Evolutionary conservation across 2,329 filamentous ascomycete genomes (phyloP).

Genomic region (Exophiala alcalophila): DNA sequence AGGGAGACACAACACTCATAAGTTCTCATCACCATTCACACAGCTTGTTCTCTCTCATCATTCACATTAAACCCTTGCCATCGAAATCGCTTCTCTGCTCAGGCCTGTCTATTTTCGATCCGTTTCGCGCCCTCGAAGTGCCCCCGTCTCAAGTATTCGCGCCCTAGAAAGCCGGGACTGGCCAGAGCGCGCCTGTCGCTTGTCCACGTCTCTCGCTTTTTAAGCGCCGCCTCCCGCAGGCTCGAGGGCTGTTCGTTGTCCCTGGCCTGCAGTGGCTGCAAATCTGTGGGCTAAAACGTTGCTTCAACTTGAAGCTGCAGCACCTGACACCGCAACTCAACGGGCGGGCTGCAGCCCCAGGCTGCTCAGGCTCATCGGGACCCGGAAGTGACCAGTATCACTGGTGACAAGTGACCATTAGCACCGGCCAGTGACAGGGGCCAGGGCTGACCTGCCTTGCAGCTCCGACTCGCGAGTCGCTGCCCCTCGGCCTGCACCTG

Average conservation of each 20-base stretch:
- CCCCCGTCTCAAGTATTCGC: too few species aligned
- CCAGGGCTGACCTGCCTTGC: constrained; percentile 9
- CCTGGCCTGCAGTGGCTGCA: background rate
- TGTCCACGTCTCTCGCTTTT: background rate
- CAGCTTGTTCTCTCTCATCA: too few species aligned
- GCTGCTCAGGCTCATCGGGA: background rate
- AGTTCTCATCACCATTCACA: too few species aligned
- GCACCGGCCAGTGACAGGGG: too few species aligned
- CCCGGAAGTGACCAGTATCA: background rate
- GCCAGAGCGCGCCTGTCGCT: constrained; percentile 2
- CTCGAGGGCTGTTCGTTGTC: constrained; percentile 1
- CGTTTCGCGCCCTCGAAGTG: too few species aligned
- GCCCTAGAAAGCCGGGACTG: too few species aligned
- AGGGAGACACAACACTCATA: too few species aligned
- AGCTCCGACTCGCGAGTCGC: constrained; percentile 6
- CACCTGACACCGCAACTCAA: background rate
- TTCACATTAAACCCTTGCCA: too few species aligned
- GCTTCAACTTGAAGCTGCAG: background rate
- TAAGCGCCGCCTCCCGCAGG: constrained; percentile 1
- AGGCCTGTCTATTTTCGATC: too few species aligned
- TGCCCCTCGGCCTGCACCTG: constrained; percentile 8
- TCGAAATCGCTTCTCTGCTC: too few species aligned
- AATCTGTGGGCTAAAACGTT: background rate
- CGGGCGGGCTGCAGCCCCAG: background rate
- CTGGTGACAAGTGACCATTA: too few species aligned